Conservation (phyloP, 2,329 filamentous ascomycete species). For the Pseudocercospora fijiensis region DNA sequence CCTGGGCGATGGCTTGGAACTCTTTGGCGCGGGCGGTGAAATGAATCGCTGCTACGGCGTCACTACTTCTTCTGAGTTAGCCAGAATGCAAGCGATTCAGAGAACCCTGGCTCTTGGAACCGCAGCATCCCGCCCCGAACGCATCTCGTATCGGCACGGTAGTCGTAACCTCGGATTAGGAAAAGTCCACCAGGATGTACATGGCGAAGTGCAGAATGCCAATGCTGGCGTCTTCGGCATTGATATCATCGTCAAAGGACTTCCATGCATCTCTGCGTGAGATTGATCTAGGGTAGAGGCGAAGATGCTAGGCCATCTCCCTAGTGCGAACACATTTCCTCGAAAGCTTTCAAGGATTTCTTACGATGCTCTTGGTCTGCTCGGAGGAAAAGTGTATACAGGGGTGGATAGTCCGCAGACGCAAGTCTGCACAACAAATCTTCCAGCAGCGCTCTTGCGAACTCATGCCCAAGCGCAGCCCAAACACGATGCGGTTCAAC, state of each 20-base stretch:
- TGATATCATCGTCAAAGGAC: background rate
- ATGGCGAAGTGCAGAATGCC: background rate
- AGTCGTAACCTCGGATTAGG: background rate
- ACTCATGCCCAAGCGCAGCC: background rate
- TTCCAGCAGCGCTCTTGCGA: background rate
- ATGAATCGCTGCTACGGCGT: too few relatives aligned
- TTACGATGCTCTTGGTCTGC: background rate
- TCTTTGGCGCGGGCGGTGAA: too few relatives aligned
- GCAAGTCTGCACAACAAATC: background rate
- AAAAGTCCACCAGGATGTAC: too few relatives aligned
- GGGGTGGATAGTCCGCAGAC: background rate
- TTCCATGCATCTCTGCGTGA: background rate
- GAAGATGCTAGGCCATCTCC: background rate
- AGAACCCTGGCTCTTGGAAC: too few relatives aligned
- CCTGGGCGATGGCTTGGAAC: background rate
- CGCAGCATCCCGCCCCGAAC: too few relatives aligned
- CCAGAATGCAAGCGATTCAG: too few relatives aligned
- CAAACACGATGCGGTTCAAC: background rate
- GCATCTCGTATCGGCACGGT: background rate
- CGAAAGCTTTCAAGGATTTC: too few relatives aligned
- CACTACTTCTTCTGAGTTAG: too few relatives aligned
- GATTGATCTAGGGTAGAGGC: background rate
- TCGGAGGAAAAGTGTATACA: background rate
- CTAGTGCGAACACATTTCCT: too few relatives aligned
- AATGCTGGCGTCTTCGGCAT: background rate